phyloP scores from a whole-genome alignment of 2,329 filamentous ascomycete species.

The Cladosporium sp. region DNA sequence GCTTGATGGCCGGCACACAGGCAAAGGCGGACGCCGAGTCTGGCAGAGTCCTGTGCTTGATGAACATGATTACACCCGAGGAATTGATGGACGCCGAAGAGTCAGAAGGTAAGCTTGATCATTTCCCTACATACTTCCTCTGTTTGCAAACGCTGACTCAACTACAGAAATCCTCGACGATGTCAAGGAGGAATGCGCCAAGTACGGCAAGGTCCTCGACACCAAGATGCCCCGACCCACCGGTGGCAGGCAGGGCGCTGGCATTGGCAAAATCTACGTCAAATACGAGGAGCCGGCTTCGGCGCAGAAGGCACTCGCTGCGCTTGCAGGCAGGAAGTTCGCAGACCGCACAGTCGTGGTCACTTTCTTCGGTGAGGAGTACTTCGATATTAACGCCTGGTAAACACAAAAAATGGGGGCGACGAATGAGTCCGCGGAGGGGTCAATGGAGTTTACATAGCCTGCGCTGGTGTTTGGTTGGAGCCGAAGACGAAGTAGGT shows the following conservation, averaged over 20 bases:
- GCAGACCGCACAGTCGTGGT: conserved; percentile 93
- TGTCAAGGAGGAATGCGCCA: conserved; percentile 86
- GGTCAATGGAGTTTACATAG: not conserved
- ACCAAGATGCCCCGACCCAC: conserved; percentile 89
- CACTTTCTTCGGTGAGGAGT: conserved; percentile 97
- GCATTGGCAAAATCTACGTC: conserved; percentile 96
- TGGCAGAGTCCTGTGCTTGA: conserved; percentile 81
- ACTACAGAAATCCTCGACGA: conserved; percentile 89
- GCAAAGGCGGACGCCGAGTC: conserved; percentile 75
- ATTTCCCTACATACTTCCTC: not conserved
- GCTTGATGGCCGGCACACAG: conserved; percentile 84
- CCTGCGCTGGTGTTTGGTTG: not conserved
- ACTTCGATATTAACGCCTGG: conserved; percentile 90
- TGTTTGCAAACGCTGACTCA: not conserved
- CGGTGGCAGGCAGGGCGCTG: conserved; percentile 78
- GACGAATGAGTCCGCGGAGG: not conserved
- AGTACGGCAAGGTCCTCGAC: conserved; percentile 82
- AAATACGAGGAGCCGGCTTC: conserved; percentile 80
- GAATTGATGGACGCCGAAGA: conserved; percentile 93
- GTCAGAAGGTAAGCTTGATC: conserved; percentile 14
- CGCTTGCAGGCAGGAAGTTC: conserved; percentile 94
- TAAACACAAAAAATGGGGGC: conserved; percentile 44
- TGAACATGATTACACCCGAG: conserved; percentile 98
- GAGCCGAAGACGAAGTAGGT: not conserved
- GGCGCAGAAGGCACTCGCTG: conserved; percentile 79